phyloP scores from a whole-genome alignment of 176 grass and related monocot species.

The Oryza meyeriana region DNA sequence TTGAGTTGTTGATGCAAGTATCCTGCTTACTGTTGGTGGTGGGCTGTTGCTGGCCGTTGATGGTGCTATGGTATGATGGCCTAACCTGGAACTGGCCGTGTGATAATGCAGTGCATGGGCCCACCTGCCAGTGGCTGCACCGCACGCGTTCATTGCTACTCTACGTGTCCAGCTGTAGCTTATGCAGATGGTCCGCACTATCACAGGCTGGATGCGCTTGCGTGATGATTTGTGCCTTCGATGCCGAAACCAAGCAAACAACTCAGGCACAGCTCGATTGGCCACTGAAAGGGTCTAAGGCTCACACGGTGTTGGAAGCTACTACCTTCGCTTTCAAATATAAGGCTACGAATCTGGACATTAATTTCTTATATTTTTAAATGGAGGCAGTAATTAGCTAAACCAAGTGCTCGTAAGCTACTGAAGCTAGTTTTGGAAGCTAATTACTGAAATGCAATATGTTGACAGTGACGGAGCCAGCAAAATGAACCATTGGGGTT shows the following conservation, averaged over 20 bases:
- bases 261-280: not conserved
- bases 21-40: not conserved
- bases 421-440: too few relatives aligned
- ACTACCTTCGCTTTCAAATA: too few relatives aligned
- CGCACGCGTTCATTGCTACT: not conserved
- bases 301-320: not conserved
- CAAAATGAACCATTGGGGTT: too few relatives aligned
- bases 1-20: not conserved
- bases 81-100: not conserved
- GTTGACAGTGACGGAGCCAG: too few relatives aligned
- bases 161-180: not conserved
- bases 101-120: not conserved
- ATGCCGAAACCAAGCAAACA: not conserved
- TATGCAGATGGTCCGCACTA: not conserved
- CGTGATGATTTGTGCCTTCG: not conserved
- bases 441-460: too few relatives aligned
- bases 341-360: too few relatives aligned
- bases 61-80: not conserved
- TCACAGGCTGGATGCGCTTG: not conserved
- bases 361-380: too few relatives aligned
- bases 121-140: not conserved
- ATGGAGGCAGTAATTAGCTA: too few relatives aligned
- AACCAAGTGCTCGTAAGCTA: too few relatives aligned
- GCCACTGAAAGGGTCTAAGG: not conserved
- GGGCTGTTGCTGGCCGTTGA: not conserved